Evolutionary conservation across 139 green algal species (phyloP), one percentile per base, ranked within the genome.

Genomic region (Chlamydomonas incerta): DNA sequence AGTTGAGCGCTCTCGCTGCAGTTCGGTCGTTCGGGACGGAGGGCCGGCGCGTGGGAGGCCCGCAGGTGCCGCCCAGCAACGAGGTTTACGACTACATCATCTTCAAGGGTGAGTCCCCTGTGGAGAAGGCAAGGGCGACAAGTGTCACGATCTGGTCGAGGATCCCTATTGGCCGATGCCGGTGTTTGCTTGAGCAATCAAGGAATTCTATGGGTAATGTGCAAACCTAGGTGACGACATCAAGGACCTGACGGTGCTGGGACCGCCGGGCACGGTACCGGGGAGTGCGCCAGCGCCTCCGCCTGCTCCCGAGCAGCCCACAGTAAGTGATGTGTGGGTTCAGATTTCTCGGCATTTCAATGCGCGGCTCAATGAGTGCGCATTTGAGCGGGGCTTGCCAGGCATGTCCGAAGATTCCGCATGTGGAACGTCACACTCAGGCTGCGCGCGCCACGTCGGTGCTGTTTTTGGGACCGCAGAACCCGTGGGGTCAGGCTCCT

Each of bases 11-110:
- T 66, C 47, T 55, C 29, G n/a, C n/a, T 20, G 89, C 92, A 98
- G 96, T 98, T 84, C 83, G 88, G 29, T 99, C 95, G 29, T 98
- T 96, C 82, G 97, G 97, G n/a, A 98, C 96, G 0, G 97, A 99
- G 81, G 96, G 95, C 33, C 92, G 97, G n/a, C 90, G 95, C 31
- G 87, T 90, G 62, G 90, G 94, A 21, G 96, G 94, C 0, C 90
- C 93, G 2, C 90, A 97, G 80, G 94, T 98, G 34, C 92, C 88
- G 4, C 90, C 95, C 18, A 95, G 83, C 76, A 91, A 94, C 74
- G 94, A 98, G 74, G 90, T 98, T 14, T 99, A 98, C 58, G 95
- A 98, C 57, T 96, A 95, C 85, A 98, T 99, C 82, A 95, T 98
- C 62, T 99, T 99, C 88, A 94, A 95, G 85, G 97, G 95, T 96